These are phyloP conservation scores for Monosporascus sp. DNA, from an alignment of 2,329 filamentous ascomycete genomes.

Conservation along the genomic window DNA sequence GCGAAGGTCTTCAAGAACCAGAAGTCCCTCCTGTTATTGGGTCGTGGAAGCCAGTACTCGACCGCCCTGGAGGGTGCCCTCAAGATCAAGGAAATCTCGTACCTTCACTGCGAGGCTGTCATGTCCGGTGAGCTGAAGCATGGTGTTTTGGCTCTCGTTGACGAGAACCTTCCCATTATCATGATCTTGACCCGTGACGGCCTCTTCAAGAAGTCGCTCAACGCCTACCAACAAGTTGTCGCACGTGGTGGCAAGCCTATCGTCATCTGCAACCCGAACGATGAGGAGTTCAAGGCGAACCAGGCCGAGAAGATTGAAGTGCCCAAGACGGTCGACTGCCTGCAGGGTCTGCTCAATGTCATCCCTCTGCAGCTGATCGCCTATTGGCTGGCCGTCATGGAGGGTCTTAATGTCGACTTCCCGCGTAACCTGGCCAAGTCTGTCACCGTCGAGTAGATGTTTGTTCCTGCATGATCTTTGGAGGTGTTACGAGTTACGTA, in stretches of 20 bases:
- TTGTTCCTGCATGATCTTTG: constrained; percentile 5
- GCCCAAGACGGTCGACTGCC: constrained; percentile 86
- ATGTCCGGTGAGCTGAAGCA: constrained; percentile 99
- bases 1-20: constrained; percentile 92
- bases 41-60: constrained; percentile 92
- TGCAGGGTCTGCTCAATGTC: constrained; percentile 97
- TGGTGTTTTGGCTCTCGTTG: constrained; percentile 92
- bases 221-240: constrained; percentile 99
- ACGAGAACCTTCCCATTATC: constrained; percentile 98
- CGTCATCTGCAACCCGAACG: constrained; percentile 91
- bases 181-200: constrained; percentile 98
- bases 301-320: constrained; percentile 97
- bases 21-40: constrained; percentile 89
- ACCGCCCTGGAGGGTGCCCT: constrained; percentile 95
- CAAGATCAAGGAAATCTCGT: constrained; percentile 99
- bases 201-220: constrained; percentile 97
- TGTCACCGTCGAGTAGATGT: constrained; percentile 87
- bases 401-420: constrained; percentile 97
- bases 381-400: constrained; percentile 96
- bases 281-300: constrained; percentile 81
- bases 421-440: constrained; percentile 98
- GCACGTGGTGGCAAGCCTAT: constrained; percentile 94
- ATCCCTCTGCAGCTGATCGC: constrained; percentile 96
- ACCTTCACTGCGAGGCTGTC: constrained; percentile 98
- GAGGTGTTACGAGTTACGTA: constrained; percentile 1